A percentile compares a stretch with the other conserved stretches of the same genome.
Conservation (phyloP, 1,139 yeast genomes). For the Debaryomyces subglobosus region DNA sequence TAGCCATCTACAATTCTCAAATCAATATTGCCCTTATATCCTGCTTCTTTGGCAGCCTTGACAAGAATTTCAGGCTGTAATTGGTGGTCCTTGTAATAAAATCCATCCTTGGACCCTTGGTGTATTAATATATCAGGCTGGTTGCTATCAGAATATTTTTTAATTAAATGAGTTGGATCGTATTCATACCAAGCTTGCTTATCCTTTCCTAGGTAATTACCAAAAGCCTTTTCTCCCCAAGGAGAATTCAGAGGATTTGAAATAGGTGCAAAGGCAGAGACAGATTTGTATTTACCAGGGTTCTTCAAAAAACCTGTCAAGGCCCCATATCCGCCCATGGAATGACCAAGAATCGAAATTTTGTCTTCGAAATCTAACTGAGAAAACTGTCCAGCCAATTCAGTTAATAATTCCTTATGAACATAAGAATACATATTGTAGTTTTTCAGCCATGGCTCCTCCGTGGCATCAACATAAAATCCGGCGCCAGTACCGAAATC, state of each 20-base stretch:
- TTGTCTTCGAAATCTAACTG: conserved; percentile 55
- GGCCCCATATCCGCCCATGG: conserved; percentile 99
- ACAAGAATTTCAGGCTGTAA: conserved; percentile 76
- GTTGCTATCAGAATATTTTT: conserved; percentile 50
- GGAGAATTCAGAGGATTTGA: conserved; percentile 73
- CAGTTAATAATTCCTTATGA: conserved; percentile 66
- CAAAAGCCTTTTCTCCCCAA: conserved; percentile 86
- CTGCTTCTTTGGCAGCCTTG: conserved; percentile 61
- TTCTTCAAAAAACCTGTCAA: conserved; percentile 72
- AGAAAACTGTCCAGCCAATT: conserved; percentile 48
- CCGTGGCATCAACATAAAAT: conserved; percentile 83
- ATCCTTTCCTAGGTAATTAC: conserved; percentile 72
- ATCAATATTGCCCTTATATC: conserved; percentile 62
- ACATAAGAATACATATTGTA: conserved; percentile 89
- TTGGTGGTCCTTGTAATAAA: conserved; percentile 61
- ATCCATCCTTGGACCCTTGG: conserved; percentile 77
- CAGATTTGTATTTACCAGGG: conserved; percentile 77
- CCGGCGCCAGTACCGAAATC: conserved; percentile 97
- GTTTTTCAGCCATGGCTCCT: conserved; percentile 68
- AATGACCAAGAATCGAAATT: conserved; percentile 85
- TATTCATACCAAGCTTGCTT: conserved; percentile 65
- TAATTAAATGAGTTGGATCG: conserved; percentile 80
- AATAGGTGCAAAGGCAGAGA: conserved; percentile 91
- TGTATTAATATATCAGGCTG: conserved; percentile 74
- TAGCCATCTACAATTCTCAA: conserved; percentile 76